Conservation (phyloP, 2,329 filamentous ascomycete genomes). For the Aspergillus terreus region DNA sequence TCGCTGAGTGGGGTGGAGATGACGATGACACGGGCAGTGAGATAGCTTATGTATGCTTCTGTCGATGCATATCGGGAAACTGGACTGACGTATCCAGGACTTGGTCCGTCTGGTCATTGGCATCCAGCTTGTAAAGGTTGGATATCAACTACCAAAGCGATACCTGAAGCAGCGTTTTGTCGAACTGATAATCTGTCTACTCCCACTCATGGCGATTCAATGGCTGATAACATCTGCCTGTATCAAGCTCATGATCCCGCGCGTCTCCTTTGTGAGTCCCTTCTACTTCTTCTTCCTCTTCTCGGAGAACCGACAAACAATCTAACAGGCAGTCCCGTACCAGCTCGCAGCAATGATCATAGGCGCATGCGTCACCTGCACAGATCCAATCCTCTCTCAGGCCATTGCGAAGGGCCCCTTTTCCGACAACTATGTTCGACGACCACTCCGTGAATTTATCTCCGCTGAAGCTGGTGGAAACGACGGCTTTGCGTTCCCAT, state of each 20-base stretch:
- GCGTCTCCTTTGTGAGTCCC: conserved; percentile 43
- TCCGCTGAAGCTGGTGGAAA: conserved; percentile 61
- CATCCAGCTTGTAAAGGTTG: conserved; percentile 61
- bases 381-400: conserved; percentile 60
- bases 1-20: conserved; percentile 35
- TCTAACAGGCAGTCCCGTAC: background rate
- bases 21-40: conserved; percentile 31
- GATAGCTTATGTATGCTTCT: conserved; percentile 39
- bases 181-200: conserved; percentile 53
- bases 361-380: conserved; percentile 59
- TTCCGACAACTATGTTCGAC: conserved; percentile 58
- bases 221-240: conserved; percentile 59
- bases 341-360: conserved; percentile 54
- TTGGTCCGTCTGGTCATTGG: conserved; percentile 59
- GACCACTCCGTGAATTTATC: conserved; percentile 58
- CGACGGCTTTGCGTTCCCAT: conserved; percentile 61
- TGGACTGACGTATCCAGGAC: conserved; percentile 28
- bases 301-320: background rate
- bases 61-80: background rate
- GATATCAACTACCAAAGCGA: conserved; percentile 58
- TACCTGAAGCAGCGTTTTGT: conserved; percentile 51
- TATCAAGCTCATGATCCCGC: conserved; percentile 53
- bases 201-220: conserved; percentile 61
- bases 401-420: conserved; percentile 62
- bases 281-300: background rate